phyloP scores from a whole-genome alignment of 2,329 filamentous ascomycete genomes.

The Sphaceloma murrayae region DNA sequence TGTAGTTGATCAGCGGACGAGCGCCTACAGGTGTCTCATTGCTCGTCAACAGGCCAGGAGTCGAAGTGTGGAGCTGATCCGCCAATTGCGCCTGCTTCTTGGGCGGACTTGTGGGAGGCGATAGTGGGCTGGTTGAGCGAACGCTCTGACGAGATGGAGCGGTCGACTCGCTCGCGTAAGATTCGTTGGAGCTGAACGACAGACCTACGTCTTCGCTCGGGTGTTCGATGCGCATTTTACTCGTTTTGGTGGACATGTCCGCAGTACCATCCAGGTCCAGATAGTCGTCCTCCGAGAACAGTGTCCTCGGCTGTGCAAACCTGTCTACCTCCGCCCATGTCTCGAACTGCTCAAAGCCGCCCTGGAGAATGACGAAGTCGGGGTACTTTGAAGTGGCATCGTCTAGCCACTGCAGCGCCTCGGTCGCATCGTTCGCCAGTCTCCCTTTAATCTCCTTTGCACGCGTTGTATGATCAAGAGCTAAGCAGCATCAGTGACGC shows the following conservation, averaged over 20 bases:
- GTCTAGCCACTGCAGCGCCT: constrained; percentile 44
- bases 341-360: constrained; percentile 38
- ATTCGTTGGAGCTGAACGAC: constrained; percentile 34
- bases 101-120: constrained; percentile 27
- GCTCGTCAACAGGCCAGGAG: no score
- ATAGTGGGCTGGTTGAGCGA: constrained; percentile 25
- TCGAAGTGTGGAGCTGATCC: not conserved
- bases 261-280: constrained; percentile 30
- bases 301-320: constrained; percentile 39
- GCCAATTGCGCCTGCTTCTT: constrained; percentile 20
- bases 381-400: constrained; percentile 39
- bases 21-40: constrained; percentile 21
- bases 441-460: constrained; percentile 18
- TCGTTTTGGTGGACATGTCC: constrained; percentile 15
- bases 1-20: constrained; percentile 43
- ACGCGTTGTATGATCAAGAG: constrained; percentile 18
- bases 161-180: constrained; percentile 31
- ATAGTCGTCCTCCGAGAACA: constrained; percentile 41
- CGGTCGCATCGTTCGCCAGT: constrained; percentile 21
- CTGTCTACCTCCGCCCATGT: constrained; percentile 44
- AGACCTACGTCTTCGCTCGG: constrained; percentile 1
- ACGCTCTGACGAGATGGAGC: constrained; percentile 34
- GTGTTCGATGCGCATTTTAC: constrained; percentile 21
- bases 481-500: constrained; percentile 10
- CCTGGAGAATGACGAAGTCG: constrained; percentile 38